Evolutionary conservation across 306 rosid species (phyloP).

Genomic region (Clitoria ternatea): DNA sequence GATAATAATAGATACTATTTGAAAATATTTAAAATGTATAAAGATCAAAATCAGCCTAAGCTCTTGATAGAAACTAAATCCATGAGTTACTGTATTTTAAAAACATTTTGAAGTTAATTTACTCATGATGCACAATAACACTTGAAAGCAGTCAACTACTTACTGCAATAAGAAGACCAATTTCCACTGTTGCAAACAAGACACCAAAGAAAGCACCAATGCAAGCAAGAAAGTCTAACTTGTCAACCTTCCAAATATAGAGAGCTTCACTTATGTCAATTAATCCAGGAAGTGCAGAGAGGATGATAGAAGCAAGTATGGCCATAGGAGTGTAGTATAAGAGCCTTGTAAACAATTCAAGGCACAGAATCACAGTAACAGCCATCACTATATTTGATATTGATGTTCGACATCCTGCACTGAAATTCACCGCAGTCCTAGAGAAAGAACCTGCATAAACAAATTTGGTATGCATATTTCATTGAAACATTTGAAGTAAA

Average conservation of each 20-base stretch:
- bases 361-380: constrained; percentile 53
- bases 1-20: no score
- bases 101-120: no score
- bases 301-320: constrained; percentile 82
- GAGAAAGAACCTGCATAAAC: constrained; percentile 71
- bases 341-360: constrained; percentile 62
- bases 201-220: constrained; percentile 76
- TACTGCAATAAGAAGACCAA: constrained; percentile 73
- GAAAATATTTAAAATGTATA: neutral
- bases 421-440: constrained; percentile 78
- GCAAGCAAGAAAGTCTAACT: constrained; percentile 73
- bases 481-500: no score
- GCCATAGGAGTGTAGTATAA: constrained; percentile 76
- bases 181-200: constrained; percentile 60
- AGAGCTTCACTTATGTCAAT: constrained; percentile 53
- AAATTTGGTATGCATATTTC: neutral
- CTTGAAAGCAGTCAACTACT: neutral
- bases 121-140: no score
- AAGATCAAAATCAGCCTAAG: no score
- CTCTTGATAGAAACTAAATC: no score
- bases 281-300: constrained; percentile 84
- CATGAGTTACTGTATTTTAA: no score
- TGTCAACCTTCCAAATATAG: constrained; percentile 79
- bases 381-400: constrained; percentile 85
- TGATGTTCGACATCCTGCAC: constrained; percentile 69